Evolutionary conservation across 2,329 filamentous ascomycete genomes (phyloP).

Genomic region (Talaromyces sp.): DNA sequence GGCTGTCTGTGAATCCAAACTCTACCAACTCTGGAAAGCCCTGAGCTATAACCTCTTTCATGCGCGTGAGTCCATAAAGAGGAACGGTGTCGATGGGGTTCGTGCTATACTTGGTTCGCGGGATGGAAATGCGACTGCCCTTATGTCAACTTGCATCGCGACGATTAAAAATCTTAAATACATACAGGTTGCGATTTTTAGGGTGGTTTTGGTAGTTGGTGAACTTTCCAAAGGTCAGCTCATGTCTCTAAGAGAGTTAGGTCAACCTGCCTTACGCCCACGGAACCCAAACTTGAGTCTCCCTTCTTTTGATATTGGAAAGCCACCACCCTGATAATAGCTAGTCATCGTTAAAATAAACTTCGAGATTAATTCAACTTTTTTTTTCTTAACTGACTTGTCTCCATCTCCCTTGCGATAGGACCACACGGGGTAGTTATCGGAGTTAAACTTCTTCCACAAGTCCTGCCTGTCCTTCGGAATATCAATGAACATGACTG

Average conservation of each 20-base stretch:
- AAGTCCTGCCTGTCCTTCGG: conserved; percentile 28
- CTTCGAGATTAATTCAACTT: no score
- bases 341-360: neutral
- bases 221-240: neutral
- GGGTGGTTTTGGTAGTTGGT: neutral
- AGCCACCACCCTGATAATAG: conserved; percentile 15
- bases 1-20: neutral
- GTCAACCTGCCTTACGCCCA: conserved; percentile 17
- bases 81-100: neutral
- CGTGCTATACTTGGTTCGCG: neutral
- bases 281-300: conserved; percentile 47
- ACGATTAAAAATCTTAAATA: neutral
- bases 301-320: conserved; percentile 39
- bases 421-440: conserved; percentile 43
- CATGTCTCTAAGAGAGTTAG: neutral
- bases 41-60: neutral
- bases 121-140: neutral
- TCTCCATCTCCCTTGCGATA: conserved; percentile 31
- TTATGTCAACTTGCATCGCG: neutral
- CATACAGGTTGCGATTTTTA: neutral
- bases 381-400: neutral
- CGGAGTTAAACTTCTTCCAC: conserved; percentile 30
- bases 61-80: neutral
- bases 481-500: conserved; percentile 40
- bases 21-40: neutral